Evolutionary conservation across 495 filamentous ascomycete species (phyloP).

Genomic region (Lasiosphaeria hispida): DNA sequence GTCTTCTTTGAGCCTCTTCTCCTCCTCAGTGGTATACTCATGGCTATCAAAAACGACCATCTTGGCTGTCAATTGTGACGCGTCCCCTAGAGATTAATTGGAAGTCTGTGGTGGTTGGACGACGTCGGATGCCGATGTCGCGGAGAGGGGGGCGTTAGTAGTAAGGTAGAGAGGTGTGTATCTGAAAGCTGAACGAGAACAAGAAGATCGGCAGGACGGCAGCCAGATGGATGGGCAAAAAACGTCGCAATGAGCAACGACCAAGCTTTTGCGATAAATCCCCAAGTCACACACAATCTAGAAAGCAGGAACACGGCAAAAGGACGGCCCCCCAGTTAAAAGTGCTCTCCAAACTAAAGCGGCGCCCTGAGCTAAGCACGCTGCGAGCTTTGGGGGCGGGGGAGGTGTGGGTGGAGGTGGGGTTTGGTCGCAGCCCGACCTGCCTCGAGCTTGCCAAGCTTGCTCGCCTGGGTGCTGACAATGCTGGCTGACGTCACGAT

Average conservation of each 20-base stretch:
- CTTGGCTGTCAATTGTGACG: not conserved
- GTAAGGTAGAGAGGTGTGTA: not conserved
- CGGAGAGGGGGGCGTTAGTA: not conserved
- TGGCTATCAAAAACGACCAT: slow-evolving; percentile 90
- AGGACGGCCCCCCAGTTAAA: not conserved
- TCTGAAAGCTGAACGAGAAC: not conserved
- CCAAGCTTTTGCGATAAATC: not conserved
- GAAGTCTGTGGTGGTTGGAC: not conserved
- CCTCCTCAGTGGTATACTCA: slow-evolving; percentile 81
- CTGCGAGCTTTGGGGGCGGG: not conserved
- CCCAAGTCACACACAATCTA: not conserved
- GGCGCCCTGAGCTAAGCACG: slow-evolving; percentile 1
- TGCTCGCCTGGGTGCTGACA: not conserved
- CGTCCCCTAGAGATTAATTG: not conserved
- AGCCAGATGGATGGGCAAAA: not conserved
- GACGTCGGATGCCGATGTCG: not conserved
- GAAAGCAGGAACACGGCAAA: not conserved
- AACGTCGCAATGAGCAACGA: not conserved
- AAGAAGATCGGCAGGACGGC: not conserved
- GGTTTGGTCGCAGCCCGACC: not conserved
- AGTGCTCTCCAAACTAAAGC: not conserved
- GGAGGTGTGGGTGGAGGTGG: not conserved
- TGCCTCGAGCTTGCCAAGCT: not conserved
- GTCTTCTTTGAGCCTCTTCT: slow-evolving; percentile 85
- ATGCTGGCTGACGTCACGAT: slow-evolving; percentile 9